phyloP scores from a whole-genome alignment of 2,329 filamentous ascomycete species.

The Aspergillus sp. region DNA sequence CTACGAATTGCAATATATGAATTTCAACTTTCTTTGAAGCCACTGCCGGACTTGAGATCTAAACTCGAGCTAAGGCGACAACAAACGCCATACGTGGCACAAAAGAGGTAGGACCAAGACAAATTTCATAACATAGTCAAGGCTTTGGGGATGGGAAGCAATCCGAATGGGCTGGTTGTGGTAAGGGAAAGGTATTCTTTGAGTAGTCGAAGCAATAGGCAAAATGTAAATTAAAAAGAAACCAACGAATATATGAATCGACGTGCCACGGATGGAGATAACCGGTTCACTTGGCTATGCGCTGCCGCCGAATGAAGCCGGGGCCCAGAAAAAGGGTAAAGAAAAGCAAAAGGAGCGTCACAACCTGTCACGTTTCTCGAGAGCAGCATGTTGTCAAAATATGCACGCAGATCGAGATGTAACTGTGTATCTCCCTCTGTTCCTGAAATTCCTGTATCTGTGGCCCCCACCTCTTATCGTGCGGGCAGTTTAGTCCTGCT shows the following conservation, averaged over 20 bases:
- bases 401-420: neutral
- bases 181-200: slow-evolving; percentile 29
- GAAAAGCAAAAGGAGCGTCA: neutral
- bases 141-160: slow-evolving; percentile 12
- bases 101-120: slow-evolving; percentile 20
- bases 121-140: slow-evolving; percentile 21
- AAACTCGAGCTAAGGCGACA: slow-evolving; percentile 25
- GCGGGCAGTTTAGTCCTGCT: slow-evolving; percentile 10
- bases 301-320: slow-evolving; percentile 2
- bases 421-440: slow-evolving; percentile 4
- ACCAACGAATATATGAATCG: slow-evolving; percentile 22
- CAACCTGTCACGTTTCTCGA: neutral
- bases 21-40: slow-evolving; percentile 25
- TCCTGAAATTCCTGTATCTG: neutral
- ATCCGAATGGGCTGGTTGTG: slow-evolving; percentile 18
- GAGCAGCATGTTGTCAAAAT: neutral
- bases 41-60: slow-evolving; percentile 25
- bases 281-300: slow-evolving; percentile 14
- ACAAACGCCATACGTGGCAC: slow-evolving; percentile 24
- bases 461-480: slow-evolving; percentile 10
- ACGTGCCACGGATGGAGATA: slow-evolving; percentile 16
- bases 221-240: slow-evolving; percentile 22
- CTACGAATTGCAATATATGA: slow-evolving; percentile 4
- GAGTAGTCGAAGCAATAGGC: slow-evolving; percentile 26
- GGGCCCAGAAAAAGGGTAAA: neutral